Evolutionary conservation across 2,329 filamentous ascomycete species (phyloP), one percentile per base, ranked within the genome.

Genomic region (Diaporthe aspalathi): DNA sequence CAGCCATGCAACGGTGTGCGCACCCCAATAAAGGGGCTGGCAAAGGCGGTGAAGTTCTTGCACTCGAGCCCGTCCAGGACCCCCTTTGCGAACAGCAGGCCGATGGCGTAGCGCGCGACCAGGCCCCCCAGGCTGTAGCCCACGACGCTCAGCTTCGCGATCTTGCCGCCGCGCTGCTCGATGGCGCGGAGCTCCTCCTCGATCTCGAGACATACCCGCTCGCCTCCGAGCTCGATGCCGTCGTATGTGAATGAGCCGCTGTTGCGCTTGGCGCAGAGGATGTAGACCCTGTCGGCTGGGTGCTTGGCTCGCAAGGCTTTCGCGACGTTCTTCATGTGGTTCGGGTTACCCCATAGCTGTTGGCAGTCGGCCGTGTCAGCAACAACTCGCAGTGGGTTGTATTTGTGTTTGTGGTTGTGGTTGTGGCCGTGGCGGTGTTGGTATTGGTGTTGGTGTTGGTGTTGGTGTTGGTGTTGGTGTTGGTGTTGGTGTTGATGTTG

Each of bases 31-130:
- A 95, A 93, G 29, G 93, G 95, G 40, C 93, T 92, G 6, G 93
- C 95, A 81, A 98, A 98, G 1, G 95, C 97, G 2, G 92, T 94
- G 81, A 98, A 98, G 84, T 97, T 98, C 81, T 95, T 89, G 74
- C 95, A 95, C 78, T 94, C 87, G 32, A 98, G 86, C 71, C 87
- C 87, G 70, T 97, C 91, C 70, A 98, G 90, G 71, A 94, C 86
- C 11, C 94, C 94, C 77, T 92, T 93, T 68, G 93, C 91, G 76
- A 95, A 90, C 4, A 98, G 85, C 76, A 98, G 83, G 0, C 95
- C 95, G 70, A 97, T 88, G 2, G 93, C 92, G 83, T 97, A 98
- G 72, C 95, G 88, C 12, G 94, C 91, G 5, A 98, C 90, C 8
- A 98, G 84, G 0, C 95, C 95, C 56, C 95, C 95, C 1, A 98